Evolutionary conservation across 768 basidiomycete species (phyloP).

Genomic region (Boletus tylopilopsis): DNA sequence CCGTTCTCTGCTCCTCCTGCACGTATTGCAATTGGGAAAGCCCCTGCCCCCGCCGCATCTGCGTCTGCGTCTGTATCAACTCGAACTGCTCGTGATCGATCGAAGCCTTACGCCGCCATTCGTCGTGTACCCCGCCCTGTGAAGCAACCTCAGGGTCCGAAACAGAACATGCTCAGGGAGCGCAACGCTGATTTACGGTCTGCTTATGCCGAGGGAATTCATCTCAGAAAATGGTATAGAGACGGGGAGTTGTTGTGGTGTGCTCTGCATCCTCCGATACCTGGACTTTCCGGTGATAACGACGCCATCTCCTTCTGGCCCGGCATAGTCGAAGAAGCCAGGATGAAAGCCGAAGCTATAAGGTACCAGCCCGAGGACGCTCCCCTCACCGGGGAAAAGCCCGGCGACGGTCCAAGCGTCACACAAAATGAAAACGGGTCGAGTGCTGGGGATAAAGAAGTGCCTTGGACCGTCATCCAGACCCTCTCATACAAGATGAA

Average conservation of each 20-base stretch:
- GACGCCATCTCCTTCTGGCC: constrained; percentile 71
- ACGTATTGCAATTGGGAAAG: constrained; percentile 13
- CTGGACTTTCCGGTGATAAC: constrained; percentile 33
- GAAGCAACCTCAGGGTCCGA: constrained; percentile 35
- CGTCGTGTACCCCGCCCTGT: constrained; percentile 36
- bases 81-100: constrained; percentile 20
- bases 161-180: constrained; percentile 54
- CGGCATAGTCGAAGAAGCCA: constrained; percentile 57
- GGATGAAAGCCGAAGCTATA: constrained; percentile 43
- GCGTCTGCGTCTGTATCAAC: constrained; percentile 8
- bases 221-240: constrained; percentile 58
- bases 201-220: constrained; percentile 42
- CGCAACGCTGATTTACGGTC: constrained; percentile 64
- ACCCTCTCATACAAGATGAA: constrained; percentile 64
- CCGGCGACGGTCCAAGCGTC: background rate
- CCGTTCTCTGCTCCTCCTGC: constrained; percentile 28
- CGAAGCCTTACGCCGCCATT: constrained; percentile 40
- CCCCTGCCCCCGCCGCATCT: constrained; percentile 14
- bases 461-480: constrained; percentile 60
- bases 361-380: constrained; percentile 21
- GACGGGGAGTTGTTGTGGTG: constrained; percentile 74
- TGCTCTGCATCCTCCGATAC: constrained; percentile 49
- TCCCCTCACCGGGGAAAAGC: background rate
- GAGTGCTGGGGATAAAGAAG: constrained; percentile 14
- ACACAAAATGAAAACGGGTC: constrained; percentile 10